Conservation (phyloP, 352 stramenopile species). For the Phytophthora aleatoria region DNA sequence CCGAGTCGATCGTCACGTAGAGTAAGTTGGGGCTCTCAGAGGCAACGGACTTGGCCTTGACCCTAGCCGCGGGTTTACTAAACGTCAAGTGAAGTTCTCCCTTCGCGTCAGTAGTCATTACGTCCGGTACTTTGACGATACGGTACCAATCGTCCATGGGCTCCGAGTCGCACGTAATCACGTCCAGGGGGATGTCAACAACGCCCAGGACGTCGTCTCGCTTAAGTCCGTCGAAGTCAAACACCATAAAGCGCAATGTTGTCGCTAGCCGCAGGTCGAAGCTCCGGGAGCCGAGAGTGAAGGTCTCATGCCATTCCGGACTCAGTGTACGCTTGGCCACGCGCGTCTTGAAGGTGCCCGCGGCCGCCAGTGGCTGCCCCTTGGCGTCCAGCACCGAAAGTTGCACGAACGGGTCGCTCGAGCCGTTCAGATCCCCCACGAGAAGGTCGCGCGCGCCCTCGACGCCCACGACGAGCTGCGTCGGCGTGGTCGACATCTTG, state of each 20-base stretch:
- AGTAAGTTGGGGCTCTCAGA: constrained; percentile 57
- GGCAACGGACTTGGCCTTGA: constrained; percentile 26
- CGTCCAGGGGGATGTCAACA: constrained; percentile 69
- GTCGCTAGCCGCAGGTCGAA: constrained; percentile 68
- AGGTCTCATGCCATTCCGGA: constrained; percentile 56
- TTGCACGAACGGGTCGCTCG: constrained; percentile 75
- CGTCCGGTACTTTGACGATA: constrained; percentile 43
- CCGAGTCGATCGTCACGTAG: constrained; percentile 75
- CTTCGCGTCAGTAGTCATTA: constrained; percentile 60
- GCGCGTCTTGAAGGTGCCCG: constrained; percentile 51
- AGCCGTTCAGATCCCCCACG: constrained; percentile 68
- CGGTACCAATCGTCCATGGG: constrained; percentile 53
- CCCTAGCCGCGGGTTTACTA: constrained; percentile 13
- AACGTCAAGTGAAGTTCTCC: constrained; percentile 63
- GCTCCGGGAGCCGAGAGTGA: constrained; percentile 45
- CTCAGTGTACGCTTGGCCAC: constrained; percentile 53
- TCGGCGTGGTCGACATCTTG: constrained; percentile 18
- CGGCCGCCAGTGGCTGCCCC: constrained; percentile 43
- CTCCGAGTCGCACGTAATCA: constrained; percentile 34
- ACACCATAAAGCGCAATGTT: constrained; percentile 60
- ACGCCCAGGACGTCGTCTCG: constrained; percentile 67
- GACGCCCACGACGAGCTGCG: constrained; percentile 52
- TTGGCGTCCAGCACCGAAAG: constrained; percentile 59
- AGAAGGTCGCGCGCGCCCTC: constrained; percentile 64
- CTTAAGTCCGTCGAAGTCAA: constrained; percentile 68